A percentile compares a stretch with the other conserved stretches of the same genome.
Evolutionary conservation across 2,329 filamentous ascomycete species (phyloP).

Genomic region (Hypoxylon sp.): DNA sequence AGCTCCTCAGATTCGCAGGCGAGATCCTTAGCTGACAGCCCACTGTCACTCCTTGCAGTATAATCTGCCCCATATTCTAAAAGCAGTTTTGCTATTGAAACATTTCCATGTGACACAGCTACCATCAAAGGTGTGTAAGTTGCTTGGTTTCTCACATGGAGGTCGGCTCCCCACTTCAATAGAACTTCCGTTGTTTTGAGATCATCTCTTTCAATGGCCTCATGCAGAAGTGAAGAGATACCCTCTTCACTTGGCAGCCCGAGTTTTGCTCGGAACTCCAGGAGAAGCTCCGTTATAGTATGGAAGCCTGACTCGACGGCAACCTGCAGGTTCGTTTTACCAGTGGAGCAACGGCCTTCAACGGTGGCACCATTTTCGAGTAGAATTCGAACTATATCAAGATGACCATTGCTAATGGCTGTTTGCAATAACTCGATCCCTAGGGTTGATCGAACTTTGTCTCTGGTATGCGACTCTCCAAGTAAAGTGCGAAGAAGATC

Average conservation of each 20-base stretch:
- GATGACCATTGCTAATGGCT: slow-evolving; percentile 2
- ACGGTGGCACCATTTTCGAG: background rate
- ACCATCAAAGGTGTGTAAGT: slow-evolving; percentile 8
- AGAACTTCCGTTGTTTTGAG: slow-evolving; percentile 1
- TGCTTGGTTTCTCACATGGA: background rate
- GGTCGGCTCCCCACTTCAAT: background rate
- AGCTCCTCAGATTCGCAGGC: background rate
- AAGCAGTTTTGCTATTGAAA: background rate
- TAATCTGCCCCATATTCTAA: background rate
- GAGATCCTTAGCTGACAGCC: slow-evolving; percentile 1
- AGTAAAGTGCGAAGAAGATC: slow-evolving; percentile 1
- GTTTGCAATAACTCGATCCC: background rate
- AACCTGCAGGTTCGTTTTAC: background rate
- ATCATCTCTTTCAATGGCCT: slow-evolving; percentile 1
- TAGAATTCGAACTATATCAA: background rate
- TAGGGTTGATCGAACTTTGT: background rate
- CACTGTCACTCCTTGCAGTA: background rate
- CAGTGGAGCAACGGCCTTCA: background rate
- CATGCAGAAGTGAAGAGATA: background rate
- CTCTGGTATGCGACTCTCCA: background rate
- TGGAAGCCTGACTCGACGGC: slow-evolving; percentile 3
- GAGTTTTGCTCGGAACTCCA: slow-evolving; percentile 1
- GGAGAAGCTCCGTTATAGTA: background rate
- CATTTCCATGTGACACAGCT: background rate
- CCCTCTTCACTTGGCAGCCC: background rate